phyloP scores from a whole-genome alignment of 306 rosid genomes.

The Hippophae tibetana region DNA sequence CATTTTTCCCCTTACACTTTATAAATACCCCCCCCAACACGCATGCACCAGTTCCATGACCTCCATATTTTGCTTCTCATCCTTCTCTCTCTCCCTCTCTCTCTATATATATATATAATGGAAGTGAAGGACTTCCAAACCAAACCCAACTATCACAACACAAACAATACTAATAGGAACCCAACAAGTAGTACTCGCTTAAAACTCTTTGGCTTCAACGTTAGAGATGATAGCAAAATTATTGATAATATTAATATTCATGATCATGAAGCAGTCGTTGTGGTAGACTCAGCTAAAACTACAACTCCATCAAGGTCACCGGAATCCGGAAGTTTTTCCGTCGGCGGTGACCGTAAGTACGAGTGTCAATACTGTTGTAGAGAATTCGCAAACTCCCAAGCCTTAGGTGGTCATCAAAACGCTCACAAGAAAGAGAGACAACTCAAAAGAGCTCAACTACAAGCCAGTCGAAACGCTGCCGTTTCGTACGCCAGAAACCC shows the following conservation, averaged over 20 bases:
- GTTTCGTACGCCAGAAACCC: conserved; percentile 78
- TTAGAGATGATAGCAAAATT: conserved; percentile 37
- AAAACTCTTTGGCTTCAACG: conserved; percentile 79
- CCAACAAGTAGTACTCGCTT: conserved; percentile 44
- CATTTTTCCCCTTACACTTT: too few relatives aligned
- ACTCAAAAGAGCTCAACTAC: conserved; percentile 81
- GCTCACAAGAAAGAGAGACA: conserved; percentile 98
- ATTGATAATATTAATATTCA: conserved; percentile 9
- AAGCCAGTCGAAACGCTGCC: conserved; percentile 74
- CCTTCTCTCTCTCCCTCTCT: conserved; percentile 11
- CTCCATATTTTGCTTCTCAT: not conserved
- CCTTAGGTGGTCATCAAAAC: conserved; percentile 97
- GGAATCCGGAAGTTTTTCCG: conserved; percentile 43
- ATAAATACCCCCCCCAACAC: conserved; percentile 48
- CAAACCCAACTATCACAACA: conserved; percentile 14
- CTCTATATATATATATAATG: conserved; percentile 20
- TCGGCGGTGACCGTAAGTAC: conserved; percentile 74
- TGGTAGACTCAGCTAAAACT: conserved; percentile 39
- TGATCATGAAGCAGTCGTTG: conserved; percentile 10
- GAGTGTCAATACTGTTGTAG: conserved; percentile 96
- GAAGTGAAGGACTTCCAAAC: conserved; percentile 35
- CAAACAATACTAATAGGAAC: too few relatives aligned
- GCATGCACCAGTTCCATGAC: conserved; percentile 50
- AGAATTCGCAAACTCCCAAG: conserved; percentile 94
- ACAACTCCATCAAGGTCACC: conserved; percentile 55